phyloP scores from a whole-genome alignment of 257 asterid species.

The Solanum ossicruentum region DNA sequence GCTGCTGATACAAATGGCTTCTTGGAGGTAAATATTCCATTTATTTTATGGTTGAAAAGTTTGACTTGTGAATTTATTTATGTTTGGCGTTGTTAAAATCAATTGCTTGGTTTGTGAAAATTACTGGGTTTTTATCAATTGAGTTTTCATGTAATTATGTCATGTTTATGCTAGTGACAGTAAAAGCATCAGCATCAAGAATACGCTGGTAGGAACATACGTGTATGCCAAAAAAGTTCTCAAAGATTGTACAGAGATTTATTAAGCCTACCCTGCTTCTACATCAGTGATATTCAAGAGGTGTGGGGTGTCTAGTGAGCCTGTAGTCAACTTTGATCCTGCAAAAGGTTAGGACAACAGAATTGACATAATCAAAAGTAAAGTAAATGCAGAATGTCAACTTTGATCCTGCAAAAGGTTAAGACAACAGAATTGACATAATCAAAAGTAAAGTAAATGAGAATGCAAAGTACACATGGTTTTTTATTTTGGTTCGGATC shows the following conservation, averaged over 20 bases:
- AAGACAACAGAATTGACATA: not conserved
- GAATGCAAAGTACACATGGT: not conserved
- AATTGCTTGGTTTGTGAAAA: not conserved
- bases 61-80: not conserved
- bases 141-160: not conserved
- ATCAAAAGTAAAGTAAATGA: too few species aligned
- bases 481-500: not conserved
- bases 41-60: not conserved
- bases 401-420: not conserved
- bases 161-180: not conserved
- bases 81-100: not conserved
- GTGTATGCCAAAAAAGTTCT: not conserved
- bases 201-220: not conserved
- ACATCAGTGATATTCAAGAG: not conserved
- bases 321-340: not conserved
- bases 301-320: not conserved
- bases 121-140: not conserved
- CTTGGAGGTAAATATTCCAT: conserved; percentile 49
- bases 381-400: not conserved
- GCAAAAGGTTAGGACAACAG: not conserved
- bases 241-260: not conserved
- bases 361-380: not conserved
- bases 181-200: not conserved
- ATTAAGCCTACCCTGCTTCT: not conserved
- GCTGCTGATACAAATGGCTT: conserved; percentile 90